Base-by-base conservation (phyloP, 2,329 filamentous ascomycete genomes). In the Aspergillus quadricinctus region DNA sequence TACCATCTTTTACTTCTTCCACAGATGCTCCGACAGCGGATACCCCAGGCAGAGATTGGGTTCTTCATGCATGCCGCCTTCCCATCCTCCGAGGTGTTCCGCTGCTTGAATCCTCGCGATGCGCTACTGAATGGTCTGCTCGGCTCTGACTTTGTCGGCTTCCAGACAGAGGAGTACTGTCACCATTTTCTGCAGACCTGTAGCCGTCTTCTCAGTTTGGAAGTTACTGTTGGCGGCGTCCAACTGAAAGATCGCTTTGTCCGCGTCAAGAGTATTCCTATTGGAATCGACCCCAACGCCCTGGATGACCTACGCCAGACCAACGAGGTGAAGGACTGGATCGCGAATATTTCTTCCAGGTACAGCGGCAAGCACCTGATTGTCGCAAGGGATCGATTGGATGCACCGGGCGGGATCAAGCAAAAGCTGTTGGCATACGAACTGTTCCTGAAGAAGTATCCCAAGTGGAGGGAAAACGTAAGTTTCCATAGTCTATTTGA, bases 51-150 rank as follows among this genome's bases (percentile, higher is more conserved):
- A 21, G 89, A 95, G 76, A 97, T 97, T 65, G 93, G 93, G 9
- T 93, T 97, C 78, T 97, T 96, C 77, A 78, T 97, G 27, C 93
- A 97, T 71, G 90, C 92, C 14, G 90, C 92, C 0, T 97, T 97
- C 72, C 93, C 93, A 1, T 97, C 92, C 0, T 97, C 92, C 0
- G 93, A 97, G 68, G 89, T 97, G 1, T 97, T 97, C 76, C 85
- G 92, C 48, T 97, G 92, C 70, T 78, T 97, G 27, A 89, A 90
- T 8, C 85, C 90, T 10, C 88, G 93, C 55, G 90, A 88, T 63
- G 83, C 95, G 71, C 81, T 97, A 8, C 81, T 97, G 1, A 88
- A 96, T 64, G 93, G 93, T 53, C 92, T 97, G 81, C 84, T 97
- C 0, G 93, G 93, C 8, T 90, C 93, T 50, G 95, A 96, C 66